Conservation (phyloP, 2,329 filamentous ascomycete species). For the Chaetomiaceae sp. region DNA sequence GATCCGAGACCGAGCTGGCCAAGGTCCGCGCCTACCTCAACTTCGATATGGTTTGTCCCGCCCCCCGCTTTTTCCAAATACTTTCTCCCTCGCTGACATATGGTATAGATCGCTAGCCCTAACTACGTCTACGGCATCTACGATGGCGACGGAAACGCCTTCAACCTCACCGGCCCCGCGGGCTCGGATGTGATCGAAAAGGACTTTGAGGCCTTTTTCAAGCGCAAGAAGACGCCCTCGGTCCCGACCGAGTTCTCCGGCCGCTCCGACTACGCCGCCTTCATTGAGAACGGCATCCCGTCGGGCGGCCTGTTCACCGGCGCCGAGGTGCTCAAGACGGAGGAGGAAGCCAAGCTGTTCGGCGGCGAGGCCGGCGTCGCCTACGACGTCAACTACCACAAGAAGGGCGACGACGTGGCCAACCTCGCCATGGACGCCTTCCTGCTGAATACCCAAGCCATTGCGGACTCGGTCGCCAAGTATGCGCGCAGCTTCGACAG, state of each 20-base stretch:
- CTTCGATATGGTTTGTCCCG: slow-evolving; percentile 45
- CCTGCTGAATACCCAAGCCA: slow-evolving; percentile 42
- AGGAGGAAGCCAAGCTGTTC: slow-evolving; percentile 54
- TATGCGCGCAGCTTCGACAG: slow-evolving; percentile 38
- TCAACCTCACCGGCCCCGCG: slow-evolving; percentile 49
- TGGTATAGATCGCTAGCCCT: slow-evolving; percentile 38
- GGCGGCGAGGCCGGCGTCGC: slow-evolving; percentile 55
- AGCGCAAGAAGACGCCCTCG: slow-evolving; percentile 43
- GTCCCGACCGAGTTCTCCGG: slow-evolving; percentile 58
- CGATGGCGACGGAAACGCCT: slow-evolving; percentile 57
- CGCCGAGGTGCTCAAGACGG: slow-evolving; percentile 47
- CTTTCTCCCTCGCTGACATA: neutral
- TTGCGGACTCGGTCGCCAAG: slow-evolving; percentile 40
- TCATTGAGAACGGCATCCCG: slow-evolving; percentile 62
- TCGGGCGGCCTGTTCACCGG: slow-evolving; percentile 63
- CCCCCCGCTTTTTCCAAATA: neutral
- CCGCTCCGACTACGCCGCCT: slow-evolving; percentile 57
- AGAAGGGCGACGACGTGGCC: slow-evolving; percentile 38
- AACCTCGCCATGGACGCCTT: slow-evolving; percentile 40
- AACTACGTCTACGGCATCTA: slow-evolving; percentile 54
- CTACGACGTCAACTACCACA: slow-evolving; percentile 45
- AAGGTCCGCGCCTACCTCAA: slow-evolving; percentile 54
- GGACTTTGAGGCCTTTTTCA: slow-evolving; percentile 55
- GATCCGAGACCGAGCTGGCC: slow-evolving; percentile 41
- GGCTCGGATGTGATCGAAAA: slow-evolving; percentile 54